These are phyloP conservation scores for Globisporangium yorkense DNA, from an alignment of 352 stramenopile species.

Conservation along the genomic window DNA sequence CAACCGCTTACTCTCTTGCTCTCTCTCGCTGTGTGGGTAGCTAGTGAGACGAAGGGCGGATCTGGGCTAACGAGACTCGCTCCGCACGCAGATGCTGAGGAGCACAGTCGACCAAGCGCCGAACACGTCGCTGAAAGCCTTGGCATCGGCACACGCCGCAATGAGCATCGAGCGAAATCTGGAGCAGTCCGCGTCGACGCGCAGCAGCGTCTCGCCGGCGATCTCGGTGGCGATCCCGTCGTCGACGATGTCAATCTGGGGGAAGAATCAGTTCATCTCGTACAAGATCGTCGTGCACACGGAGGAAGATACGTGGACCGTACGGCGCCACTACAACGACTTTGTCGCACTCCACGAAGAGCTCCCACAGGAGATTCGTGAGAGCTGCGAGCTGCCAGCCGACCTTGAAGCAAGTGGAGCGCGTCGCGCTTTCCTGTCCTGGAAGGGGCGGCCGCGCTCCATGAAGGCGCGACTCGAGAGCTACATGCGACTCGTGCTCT, in stretches of 20 bases:
- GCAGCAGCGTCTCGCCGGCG: slow-evolving; percentile 14
- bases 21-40: neutral
- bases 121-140: neutral
- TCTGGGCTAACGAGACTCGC: too few relatives aligned
- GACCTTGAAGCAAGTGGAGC: slow-evolving; percentile 14
- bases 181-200: slow-evolving; percentile 13
- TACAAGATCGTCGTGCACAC: slow-evolving; percentile 74
- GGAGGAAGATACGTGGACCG: slow-evolving; percentile 60
- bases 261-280: slow-evolving; percentile 62
- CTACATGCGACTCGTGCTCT: slow-evolving; percentile 52
- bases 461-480: slow-evolving; percentile 63
- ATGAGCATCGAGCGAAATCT: neutral
- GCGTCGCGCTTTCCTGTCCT: slow-evolving; percentile 44
- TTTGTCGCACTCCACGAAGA: slow-evolving; percentile 58
- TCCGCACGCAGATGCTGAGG: neutral
- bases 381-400: slow-evolving; percentile 34
- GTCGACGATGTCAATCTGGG: slow-evolving; percentile 64
- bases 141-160: neutral
- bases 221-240: slow-evolving; percentile 62
- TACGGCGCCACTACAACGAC: slow-evolving; percentile 60
- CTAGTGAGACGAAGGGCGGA: neutral
- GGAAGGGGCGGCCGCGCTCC: slow-evolving; percentile 46
- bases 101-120: neutral
- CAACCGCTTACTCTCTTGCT: neutral
- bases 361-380: slow-evolving; percentile 41